Evolutionary conservation across 2,329 filamentous ascomycete species (phyloP).

Genomic region (Cladosporium austrohemisphaericum): DNA sequence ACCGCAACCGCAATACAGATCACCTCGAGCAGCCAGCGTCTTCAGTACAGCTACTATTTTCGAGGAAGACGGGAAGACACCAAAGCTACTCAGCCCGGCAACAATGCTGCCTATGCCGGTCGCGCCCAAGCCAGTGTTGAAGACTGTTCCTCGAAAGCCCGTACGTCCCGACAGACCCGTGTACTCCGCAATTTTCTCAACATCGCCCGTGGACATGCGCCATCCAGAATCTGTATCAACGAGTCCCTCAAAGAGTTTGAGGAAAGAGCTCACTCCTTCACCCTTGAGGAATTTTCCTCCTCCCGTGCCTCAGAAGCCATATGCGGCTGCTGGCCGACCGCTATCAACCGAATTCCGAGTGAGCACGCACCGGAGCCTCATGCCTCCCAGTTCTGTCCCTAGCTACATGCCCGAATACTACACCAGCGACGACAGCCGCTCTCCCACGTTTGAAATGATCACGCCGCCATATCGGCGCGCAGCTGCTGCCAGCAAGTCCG

Average conservation of each 20-base stretch:
- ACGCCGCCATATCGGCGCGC: not conserved
- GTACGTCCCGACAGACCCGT: not conserved
- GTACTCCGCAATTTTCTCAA: slow-evolving; percentile 3
- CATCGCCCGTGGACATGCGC: not conserved
- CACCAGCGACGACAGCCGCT: slow-evolving; percentile 28
- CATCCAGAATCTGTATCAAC: not conserved
- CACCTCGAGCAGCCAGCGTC: slow-evolving; percentile 20
- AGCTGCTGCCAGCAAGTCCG: slow-evolving; percentile 22
- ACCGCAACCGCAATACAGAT: slow-evolving; percentile 16
- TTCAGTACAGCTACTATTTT: slow-evolving; percentile 31
- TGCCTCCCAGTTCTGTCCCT: slow-evolving; percentile 18
- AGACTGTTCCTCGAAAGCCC: slow-evolving; percentile 1
- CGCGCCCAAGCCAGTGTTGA: slow-evolving; percentile 12
- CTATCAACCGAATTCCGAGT: slow-evolving; percentile 6
- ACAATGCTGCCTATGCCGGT: slow-evolving; percentile 17
- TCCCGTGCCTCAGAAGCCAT: not conserved
- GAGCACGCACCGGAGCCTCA: slow-evolving; percentile 11
- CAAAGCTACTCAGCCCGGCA: slow-evolving; percentile 13
- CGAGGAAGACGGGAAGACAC: slow-evolving; percentile 29
- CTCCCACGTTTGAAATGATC: slow-evolving; percentile 20
- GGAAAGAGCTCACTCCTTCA: slow-evolving; percentile 13
- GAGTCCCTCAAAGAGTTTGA: slow-evolving; percentile 8
- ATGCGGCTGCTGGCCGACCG: not conserved
- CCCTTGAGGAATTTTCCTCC: slow-evolving; percentile 3
- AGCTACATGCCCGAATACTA: slow-evolving; percentile 32